These are phyloP conservation scores for Vigna mungo DNA, from an alignment of 306 rosid genomes.

Conservation along the genomic window DNA sequence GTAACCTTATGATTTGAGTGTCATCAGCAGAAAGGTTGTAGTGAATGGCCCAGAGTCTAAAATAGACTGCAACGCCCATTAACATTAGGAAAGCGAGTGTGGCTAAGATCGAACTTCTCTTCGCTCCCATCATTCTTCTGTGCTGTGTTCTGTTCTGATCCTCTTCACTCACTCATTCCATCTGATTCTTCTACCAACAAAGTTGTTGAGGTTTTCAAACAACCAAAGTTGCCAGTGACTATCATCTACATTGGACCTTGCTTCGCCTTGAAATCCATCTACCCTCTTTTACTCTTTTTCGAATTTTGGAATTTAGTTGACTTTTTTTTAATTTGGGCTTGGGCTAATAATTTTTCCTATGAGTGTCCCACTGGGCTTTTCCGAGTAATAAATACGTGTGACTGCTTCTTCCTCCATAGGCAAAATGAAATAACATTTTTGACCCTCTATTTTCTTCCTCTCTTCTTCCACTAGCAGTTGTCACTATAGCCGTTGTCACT, in stretches of 20 bases:
- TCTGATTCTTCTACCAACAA: constrained; percentile 24
- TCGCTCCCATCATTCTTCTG: constrained; percentile 47
- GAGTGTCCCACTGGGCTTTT: too few relatives aligned
- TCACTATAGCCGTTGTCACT: too few relatives aligned
- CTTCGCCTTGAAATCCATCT: constrained; percentile 4
- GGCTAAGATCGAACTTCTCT: constrained; percentile 39
- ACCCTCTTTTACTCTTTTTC: not conserved
- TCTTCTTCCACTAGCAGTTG: too few relatives aligned
- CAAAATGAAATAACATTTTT: too few relatives aligned
- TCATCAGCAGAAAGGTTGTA: constrained; percentile 65
- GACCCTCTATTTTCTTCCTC: too few relatives aligned
- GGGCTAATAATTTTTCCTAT: not conserved
- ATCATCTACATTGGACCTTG: constrained; percentile 24
- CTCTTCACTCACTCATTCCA: constrained; percentile 37
- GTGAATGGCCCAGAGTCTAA: constrained; percentile 76
- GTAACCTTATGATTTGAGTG: constrained; percentile 67
- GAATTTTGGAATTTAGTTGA: not conserved
- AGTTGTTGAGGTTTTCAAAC: constrained; percentile 26
- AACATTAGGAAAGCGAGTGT: constrained; percentile 61
- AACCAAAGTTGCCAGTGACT: constrained; percentile 12
- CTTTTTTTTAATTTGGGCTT: not conserved
- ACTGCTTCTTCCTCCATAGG: too few relatives aligned
- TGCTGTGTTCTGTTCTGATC: not conserved
- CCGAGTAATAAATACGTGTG: too few relatives aligned
- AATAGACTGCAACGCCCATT: constrained; percentile 70